phyloP scores from a whole-genome alignment of 257 asterid species.

The Scutellaria minor region DNA sequence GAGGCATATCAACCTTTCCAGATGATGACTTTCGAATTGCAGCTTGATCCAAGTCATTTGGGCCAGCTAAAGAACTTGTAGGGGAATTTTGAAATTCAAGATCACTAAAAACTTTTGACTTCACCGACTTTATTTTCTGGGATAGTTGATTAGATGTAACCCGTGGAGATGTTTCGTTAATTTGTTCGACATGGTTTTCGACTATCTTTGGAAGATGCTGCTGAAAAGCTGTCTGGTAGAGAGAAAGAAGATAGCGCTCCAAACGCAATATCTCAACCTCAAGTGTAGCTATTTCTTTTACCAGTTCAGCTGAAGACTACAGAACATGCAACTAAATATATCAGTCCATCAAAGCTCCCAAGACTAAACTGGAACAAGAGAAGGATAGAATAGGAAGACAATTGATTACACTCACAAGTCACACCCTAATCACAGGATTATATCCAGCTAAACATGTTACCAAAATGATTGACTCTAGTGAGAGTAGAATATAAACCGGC shows the following conservation, averaged over 20 bases:
- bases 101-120: conserved; percentile 30
- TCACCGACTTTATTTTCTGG: conserved; percentile 31
- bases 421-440: not conserved
- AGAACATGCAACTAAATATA: conserved; percentile 15
- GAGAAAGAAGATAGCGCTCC: conserved; percentile 83
- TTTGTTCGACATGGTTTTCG: conserved; percentile 33
- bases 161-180: conserved; percentile 35
- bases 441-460: not conserved
- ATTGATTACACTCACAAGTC: not conserved
- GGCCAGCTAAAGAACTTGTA: conserved; percentile 52
- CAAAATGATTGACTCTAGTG: not conserved
- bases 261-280: conserved; percentile 73
- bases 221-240: conserved; percentile 65
- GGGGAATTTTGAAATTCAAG: conserved; percentile 44
- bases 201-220: conserved; percentile 47
- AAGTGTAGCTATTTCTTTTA: conserved; percentile 70
- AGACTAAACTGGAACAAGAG: not conserved
- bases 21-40: conserved; percentile 51
- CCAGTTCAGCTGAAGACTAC: conserved; percentile 73
- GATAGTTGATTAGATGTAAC: conserved; percentile 35
- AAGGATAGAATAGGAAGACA: not conserved
- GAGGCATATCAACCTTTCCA: conserved; percentile 51
- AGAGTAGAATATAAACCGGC: not conserved
- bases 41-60: conserved; percentile 43
- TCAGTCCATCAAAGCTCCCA: conserved; percentile 18